Base-by-base conservation (phyloP, 352 stramenopile genomes). In the Phytopythium aichiense region DNA sequence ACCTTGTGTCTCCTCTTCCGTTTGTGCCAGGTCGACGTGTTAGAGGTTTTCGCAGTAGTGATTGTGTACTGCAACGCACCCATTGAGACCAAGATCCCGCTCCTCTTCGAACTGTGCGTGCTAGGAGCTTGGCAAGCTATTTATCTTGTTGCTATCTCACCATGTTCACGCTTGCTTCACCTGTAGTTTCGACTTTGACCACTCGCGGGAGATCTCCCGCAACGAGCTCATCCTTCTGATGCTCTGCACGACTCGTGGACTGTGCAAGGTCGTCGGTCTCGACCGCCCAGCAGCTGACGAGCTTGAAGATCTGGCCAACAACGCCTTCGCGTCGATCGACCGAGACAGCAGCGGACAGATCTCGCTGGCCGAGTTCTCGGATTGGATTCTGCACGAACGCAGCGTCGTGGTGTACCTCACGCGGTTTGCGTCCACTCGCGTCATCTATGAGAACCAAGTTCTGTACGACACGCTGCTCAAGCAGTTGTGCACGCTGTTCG, bases 21-120 rank as follows among this genome's bases (percentile, higher is more conserved):
- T 45, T n/a, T 22, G 38, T 45, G 16, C 8, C n/a, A 90, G 77
- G 79, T 92, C 28, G 84, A 91, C 30, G 79, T 79, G 63, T 79
- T 89, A 67, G 84, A 92, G 52, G 79, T 91, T 1, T 85, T 92
- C 40, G 81, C 84, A 20, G 84, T 91, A 43, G 64, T 89, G 28
- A 88, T 91, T 51, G 84, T 91, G 15, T 90, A 87, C 60, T 89
- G 73, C 70, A 80, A 85, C 43, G 77, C 75, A 28, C 61, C 64
- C 1, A 82, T 91, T 54, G 81, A 89, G 46, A 65, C 72, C 23
- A 92, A 92, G 46, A 74, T 89, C 51, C 79, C 82, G 23, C 63
- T 90, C 38, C 71, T 92, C 30, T 92, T 92, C 53, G 69, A 86
- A 30, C 68, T 92, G 77, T 83, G 50, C 23, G 70, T 67, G 9